phyloP scores from a whole-genome alignment of 2,329 filamentous ascomycete species.

The Microdochium nivale region DNA sequence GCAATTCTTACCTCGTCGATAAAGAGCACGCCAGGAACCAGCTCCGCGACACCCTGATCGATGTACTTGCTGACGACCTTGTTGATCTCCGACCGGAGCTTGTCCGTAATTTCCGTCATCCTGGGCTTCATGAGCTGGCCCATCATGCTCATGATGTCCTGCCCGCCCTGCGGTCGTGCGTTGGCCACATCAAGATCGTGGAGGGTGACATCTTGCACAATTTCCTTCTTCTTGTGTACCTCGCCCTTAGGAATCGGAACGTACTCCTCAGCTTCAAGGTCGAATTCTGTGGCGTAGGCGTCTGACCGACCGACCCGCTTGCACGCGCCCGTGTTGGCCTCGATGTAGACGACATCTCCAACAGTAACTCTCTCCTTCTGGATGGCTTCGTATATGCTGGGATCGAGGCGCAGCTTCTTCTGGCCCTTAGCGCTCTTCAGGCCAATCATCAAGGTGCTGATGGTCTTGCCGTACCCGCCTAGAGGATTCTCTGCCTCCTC shows the following conservation, averaged over 20 bases:
- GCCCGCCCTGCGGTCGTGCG: conserved; percentile 86
- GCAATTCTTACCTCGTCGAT: conserved; percentile 78
- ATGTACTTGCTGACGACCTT: conserved; percentile 99
- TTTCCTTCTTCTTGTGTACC: conserved; percentile 99
- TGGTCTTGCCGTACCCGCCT: conserved; percentile 94
- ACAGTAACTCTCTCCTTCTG: conserved; percentile 96
- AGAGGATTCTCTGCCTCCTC: conserved; percentile 98
- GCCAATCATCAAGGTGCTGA: conserved; percentile 89
- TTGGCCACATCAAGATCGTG: conserved; percentile 97
- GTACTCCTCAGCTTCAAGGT: conserved; percentile 97
- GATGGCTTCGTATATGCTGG: conserved; percentile 98
- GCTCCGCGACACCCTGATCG: conserved; percentile 92
- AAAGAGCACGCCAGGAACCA: conserved; percentile 96
- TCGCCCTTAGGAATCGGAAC: conserved; percentile 98
- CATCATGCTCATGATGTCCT: conserved; percentile 99
- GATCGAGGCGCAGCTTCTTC: conserved; percentile 94
- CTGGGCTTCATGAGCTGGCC: conserved; percentile 99
- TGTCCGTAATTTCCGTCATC: conserved; percentile 99
- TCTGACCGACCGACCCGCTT: conserved; percentile 95
- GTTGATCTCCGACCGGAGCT: conserved; percentile 92
- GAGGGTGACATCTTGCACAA: conserved; percentile 95
- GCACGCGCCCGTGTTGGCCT: conserved; percentile 96
- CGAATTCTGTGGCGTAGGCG: conserved; percentile 96
- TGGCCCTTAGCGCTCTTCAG: conserved; percentile 93
- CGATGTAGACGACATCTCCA: conserved; percentile 97